Conservation (phyloP, 208 protist species). For the Wallacemonas sp. region DNA sequence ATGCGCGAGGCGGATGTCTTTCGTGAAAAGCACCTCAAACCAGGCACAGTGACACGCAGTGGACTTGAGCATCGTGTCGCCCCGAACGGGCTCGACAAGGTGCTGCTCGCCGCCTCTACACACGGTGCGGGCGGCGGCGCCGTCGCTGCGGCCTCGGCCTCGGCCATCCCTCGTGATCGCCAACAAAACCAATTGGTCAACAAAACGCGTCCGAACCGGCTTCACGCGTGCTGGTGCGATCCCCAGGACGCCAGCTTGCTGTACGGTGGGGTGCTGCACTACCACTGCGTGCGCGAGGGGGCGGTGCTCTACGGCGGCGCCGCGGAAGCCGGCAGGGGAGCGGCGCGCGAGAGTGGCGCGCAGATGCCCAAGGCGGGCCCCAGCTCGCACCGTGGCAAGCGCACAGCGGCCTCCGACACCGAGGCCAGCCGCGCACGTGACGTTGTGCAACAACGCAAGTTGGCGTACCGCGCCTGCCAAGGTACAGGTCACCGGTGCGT, state of each 20-base stretch:
- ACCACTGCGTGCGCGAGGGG: constrained; percentile 62
- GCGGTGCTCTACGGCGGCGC: constrained; percentile 2
- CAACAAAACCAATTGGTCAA: constrained; percentile 16
- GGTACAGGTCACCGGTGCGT: constrained; percentile 67
- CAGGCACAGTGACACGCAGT: constrained; percentile 7
- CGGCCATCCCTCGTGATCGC: not conserved
- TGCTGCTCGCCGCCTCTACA: not conserved
- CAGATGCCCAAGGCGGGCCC: too few relatives aligned
- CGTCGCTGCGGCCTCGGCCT: not conserved
- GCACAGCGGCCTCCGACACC: not conserved
- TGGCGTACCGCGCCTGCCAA: constrained; percentile 57
- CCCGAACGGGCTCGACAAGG: constrained; percentile 11
- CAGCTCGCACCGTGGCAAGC: too few relatives aligned
- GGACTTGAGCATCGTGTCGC: not conserved
- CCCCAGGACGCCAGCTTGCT: constrained; percentile 43
- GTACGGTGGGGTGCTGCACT: constrained; percentile 73
- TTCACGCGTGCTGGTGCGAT: constrained; percentile 83
- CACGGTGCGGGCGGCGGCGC: not conserved
- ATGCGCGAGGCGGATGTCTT: constrained; percentile 27
- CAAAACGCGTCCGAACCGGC: constrained; percentile 13
- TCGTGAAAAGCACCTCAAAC: constrained; percentile 15
- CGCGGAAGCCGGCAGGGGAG: too few relatives aligned
- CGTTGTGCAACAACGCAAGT: constrained; percentile 8
- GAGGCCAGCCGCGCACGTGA: not conserved
- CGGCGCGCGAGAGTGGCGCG: too few relatives aligned